A percentile compares a stretch with the other conserved stretches of the same genome.
Conservation (phyloP, 208 protist species). For the Herpetomonas samuelpessoai region DNA sequence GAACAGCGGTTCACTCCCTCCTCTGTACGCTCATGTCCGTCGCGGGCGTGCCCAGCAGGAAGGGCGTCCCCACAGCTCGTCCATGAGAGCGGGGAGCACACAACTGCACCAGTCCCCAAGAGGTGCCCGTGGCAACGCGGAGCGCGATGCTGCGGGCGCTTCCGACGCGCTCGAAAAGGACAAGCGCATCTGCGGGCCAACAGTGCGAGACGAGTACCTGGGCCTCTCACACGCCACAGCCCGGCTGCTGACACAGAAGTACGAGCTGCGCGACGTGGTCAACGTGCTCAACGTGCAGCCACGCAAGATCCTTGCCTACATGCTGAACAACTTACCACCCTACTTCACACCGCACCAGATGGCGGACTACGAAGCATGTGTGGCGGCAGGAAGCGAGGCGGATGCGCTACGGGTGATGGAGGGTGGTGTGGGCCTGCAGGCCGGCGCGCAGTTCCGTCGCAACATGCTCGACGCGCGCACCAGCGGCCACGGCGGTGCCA, state of each 20-base stretch:
- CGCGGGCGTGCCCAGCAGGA: not conserved
- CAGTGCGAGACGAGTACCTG: constrained; percentile 68
- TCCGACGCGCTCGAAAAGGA: not conserved
- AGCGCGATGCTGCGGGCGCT: not conserved
- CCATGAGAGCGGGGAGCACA: not conserved
- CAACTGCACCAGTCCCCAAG: no score
- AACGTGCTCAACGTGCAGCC: constrained; percentile 55
- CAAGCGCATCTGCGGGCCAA: constrained; percentile 15
- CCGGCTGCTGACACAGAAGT: constrained; percentile 80
- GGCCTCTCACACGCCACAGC: constrained; percentile 74
- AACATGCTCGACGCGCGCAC: constrained; percentile 5
- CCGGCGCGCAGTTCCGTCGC: constrained; percentile 10
- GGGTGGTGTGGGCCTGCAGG: constrained; percentile 6
- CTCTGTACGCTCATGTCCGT: no score
- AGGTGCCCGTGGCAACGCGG: no score
- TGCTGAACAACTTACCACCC: constrained; percentile 64
- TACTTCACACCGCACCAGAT: constrained; percentile 70
- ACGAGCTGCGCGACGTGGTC: constrained; percentile 47
- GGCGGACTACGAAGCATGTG: constrained; percentile 40
- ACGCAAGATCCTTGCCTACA: constrained; percentile 61
- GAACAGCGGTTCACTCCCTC: not conserved
- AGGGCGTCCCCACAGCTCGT: not conserved
- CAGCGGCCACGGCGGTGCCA: not conserved
- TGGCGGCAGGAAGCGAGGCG: constrained; percentile 37
- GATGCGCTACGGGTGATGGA: constrained; percentile 51